Conservation (phyloP, 371 early-diverging fungal genomes). For the Cladochytrium tenue region DNA sequence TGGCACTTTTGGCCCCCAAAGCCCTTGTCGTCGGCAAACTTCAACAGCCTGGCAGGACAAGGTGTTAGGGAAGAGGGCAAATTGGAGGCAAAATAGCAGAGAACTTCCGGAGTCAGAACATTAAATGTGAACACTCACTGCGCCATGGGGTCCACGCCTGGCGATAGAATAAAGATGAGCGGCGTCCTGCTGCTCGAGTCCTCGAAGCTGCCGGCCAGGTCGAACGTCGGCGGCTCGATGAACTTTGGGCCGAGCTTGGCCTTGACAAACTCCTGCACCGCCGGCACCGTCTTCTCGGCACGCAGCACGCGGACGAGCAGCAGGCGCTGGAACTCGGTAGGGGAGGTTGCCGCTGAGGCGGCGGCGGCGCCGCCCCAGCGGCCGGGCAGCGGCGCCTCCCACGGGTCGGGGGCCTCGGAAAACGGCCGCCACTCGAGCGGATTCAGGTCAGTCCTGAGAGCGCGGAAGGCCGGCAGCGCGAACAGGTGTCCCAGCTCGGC, state of each 20-base stretch:
- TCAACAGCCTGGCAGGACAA: conserved; percentile 45
- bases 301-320: conserved; percentile 47
- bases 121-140: conserved; percentile 51
- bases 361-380: too few species aligned
- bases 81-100: neutral
- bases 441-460: conserved; percentile 44
- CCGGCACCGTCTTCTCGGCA: conserved; percentile 52
- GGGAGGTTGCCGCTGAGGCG: neutral
- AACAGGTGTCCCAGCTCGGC: conserved; percentile 46
- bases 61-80: neutral
- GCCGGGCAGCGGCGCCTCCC: conserved; percentile 39
- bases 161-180: conserved; percentile 62
- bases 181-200: conserved; percentile 52
- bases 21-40: conserved; percentile 61
- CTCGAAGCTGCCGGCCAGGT: conserved; percentile 54
- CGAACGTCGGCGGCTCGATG: conserved; percentile 65
- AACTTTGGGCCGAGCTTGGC: conserved; percentile 60
- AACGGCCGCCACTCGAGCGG: conserved; percentile 47
- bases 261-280: conserved; percentile 58
- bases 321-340: conserved; percentile 50
- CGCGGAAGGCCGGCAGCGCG: conserved; percentile 45
- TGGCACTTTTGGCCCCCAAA: conserved; percentile 51
- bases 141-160: conserved; percentile 65
- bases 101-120: neutral
- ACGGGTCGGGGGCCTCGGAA: conserved; percentile 40